Percentiles rank a stretch among this genome's conserved stretches.
Evolutionary conservation across 768 basidiomycete species (phyloP).

Genomic region (Hortiboletus flavorubellus): DNA sequence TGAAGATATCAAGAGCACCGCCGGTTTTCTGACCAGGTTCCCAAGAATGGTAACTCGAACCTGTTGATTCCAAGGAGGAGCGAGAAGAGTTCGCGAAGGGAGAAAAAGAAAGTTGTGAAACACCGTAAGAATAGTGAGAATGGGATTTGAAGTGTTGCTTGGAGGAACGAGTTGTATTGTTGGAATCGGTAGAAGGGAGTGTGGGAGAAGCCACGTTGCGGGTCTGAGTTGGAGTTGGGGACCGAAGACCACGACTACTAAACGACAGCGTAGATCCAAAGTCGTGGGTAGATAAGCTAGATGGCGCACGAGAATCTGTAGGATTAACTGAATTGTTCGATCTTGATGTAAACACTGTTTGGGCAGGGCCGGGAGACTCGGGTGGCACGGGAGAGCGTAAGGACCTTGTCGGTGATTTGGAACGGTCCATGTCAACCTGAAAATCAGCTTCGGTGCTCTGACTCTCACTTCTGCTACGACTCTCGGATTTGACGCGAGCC

Average conservation of each 20-base stretch:
- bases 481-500: conserved; percentile 29
- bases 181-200: conserved; percentile 34
- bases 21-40: conserved; percentile 59
- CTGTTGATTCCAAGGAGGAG: conserved; percentile 74
- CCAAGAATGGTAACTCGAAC: conserved; percentile 85
- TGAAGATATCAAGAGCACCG: conserved; percentile 51
- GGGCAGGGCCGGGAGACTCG: conserved; percentile 54
- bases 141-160: conserved; percentile 46
- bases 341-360: conserved; percentile 14
- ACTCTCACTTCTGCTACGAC: conserved; percentile 53
- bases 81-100: conserved; percentile 72
- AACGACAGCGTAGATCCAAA: conserved; percentile 44
- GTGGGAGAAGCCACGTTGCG: conserved; percentile 51
- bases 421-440: conserved; percentile 29
- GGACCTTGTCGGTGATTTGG: conserved; percentile 45
- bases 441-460: conserved; percentile 41
- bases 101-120: conserved; percentile 62
- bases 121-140: conserved; percentile 49
- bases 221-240: conserved; percentile 67
- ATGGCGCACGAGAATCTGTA: conserved; percentile 41
- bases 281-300: conserved; percentile 49
- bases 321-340: conserved; percentile 32
- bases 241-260: conserved; percentile 44
- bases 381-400: conserved; percentile 55
- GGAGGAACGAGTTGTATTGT: conserved; percentile 49